These are phyloP conservation scores for Combretum micranthum DNA, from an alignment of 345 rosid genomes.

Conservation along the genomic window DNA sequence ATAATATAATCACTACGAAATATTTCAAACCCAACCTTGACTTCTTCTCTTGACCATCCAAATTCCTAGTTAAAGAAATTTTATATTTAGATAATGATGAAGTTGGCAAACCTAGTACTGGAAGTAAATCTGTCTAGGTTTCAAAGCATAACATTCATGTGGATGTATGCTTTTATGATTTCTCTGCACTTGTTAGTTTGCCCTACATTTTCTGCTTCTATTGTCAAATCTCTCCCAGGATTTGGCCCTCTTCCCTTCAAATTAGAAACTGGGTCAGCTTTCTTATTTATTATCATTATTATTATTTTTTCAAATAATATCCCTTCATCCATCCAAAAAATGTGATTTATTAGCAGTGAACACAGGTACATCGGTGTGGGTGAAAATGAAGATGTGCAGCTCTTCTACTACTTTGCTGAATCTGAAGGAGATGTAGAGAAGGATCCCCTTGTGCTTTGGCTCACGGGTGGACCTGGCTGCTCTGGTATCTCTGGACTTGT, in stretches of 20 bases:
- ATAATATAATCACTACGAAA: no score
- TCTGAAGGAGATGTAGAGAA: constrained; percentile 21
- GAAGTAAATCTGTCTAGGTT: not conserved
- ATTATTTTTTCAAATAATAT: constrained; percentile 9
- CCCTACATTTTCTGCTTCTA: not conserved
- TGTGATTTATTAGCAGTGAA: no score
- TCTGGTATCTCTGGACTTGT: constrained; percentile 27
- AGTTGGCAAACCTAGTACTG: no score
- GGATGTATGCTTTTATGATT: not conserved
- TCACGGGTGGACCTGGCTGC: constrained; percentile 35
- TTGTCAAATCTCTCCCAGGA: constrained; percentile 11
- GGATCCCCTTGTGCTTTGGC: constrained; percentile 33
- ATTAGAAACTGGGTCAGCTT: constrained; percentile 17
- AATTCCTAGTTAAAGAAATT: no score
- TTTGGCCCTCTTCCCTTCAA: constrained; percentile 16
- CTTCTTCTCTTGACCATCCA: no score
- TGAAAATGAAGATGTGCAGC: constrained; percentile 23
- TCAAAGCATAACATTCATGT: not conserved
- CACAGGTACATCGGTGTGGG: constrained; percentile 25
- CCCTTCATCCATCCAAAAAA: not conserved
- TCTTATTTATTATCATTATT: no score
- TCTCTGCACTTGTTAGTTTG: not conserved
- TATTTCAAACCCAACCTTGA: no score
- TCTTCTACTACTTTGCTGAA: constrained; percentile 29
- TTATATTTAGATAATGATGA: no score